A percentile compares a stretch with the other conserved stretches of the same genome.
These are phyloP conservation scores for Asterochloris erici DNA, from an alignment of 139 green algal genomes.

Conservation along the genomic window DNA sequence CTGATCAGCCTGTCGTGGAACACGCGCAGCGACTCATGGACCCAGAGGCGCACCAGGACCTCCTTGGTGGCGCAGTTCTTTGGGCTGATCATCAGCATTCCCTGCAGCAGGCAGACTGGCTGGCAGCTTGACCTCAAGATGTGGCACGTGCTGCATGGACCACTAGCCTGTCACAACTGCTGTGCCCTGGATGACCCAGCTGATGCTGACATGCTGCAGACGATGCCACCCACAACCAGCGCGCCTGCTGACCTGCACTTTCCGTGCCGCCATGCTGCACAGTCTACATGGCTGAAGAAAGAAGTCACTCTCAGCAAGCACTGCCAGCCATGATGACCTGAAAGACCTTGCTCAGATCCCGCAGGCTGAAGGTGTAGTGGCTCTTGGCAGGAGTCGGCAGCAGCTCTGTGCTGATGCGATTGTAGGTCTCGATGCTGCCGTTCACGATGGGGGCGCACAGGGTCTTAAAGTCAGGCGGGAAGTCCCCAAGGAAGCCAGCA, in stretches of 20 bases:
- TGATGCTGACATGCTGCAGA: no score
- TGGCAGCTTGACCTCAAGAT: no score
- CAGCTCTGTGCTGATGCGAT: constrained; percentile 59
- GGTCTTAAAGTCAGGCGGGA: constrained; percentile 51
- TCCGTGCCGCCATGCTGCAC: background rate
- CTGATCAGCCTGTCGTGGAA: constrained; percentile 82
- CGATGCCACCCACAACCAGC: no score
- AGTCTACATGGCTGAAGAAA: background rate
- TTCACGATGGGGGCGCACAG: constrained; percentile 55
- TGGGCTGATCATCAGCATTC: constrained; percentile 19
- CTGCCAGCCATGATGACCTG: constrained; percentile 31
- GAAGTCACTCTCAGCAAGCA: background rate
- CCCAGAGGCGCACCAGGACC: constrained; percentile 41
- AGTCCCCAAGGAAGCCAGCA: constrained; percentile 69
- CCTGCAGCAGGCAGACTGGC: background rate
- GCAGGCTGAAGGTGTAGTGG: constrained; percentile 86
- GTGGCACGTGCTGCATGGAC: no score
- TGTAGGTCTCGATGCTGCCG: constrained; percentile 60
- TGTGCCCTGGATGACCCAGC: no score
- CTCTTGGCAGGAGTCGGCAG: constrained; percentile 76
- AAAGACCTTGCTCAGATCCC: constrained; percentile 79
- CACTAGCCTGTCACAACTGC: no score
- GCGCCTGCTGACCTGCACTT: no score
- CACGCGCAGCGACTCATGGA: constrained; percentile 45
- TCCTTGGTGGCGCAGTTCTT: constrained; percentile 14